These are phyloP conservation scores for Phalaenopsis hybrid DNA, from an alignment of 116 monocot genomes.

Conservation along the genomic window DNA sequence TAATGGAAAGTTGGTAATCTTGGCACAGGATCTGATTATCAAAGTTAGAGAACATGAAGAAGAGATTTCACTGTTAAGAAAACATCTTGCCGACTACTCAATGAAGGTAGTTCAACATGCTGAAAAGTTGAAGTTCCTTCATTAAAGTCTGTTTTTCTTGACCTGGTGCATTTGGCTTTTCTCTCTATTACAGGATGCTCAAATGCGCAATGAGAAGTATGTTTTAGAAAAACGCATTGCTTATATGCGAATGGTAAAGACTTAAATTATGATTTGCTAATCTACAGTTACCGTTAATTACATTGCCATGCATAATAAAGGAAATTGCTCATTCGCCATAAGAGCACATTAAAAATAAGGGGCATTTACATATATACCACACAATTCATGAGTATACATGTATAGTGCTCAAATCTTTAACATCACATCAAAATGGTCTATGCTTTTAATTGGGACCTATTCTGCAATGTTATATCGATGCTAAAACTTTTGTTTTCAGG, in stretches of 20 bases:
- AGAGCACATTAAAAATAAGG: not conserved
- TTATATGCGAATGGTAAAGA: slow-evolving; percentile 84
- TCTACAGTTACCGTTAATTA: too few species aligned
- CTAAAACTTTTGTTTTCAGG: slow-evolving; percentile 36
- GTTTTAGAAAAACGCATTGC: slow-evolving; percentile 84
- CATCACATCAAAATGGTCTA: not conserved
- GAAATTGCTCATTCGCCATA: not conserved
- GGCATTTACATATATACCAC: not conserved
- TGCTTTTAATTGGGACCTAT: not conserved
- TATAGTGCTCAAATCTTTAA: too few species aligned
- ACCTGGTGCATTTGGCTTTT: not conserved
- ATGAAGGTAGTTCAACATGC: slow-evolving; percentile 45
- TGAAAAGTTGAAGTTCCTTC: not conserved
- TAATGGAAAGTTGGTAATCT: slow-evolving; percentile 12
- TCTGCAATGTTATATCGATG: not conserved
- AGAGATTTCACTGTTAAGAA: slow-evolving; percentile 77
- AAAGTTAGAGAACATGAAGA: slow-evolving; percentile 83
- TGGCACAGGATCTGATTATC: slow-evolving; percentile 58
- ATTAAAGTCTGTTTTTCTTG: not conserved
- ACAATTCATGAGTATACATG: too few species aligned
- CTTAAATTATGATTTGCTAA: not conserved
- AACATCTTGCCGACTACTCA: slow-evolving; percentile 84
- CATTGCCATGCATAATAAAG: not conserved
- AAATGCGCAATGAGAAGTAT: slow-evolving; percentile 77
- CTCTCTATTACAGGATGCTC: slow-evolving; percentile 57